Conservation (phyloP, 2,329 filamentous ascomycete species). For the Xylaria sp. region DNA sequence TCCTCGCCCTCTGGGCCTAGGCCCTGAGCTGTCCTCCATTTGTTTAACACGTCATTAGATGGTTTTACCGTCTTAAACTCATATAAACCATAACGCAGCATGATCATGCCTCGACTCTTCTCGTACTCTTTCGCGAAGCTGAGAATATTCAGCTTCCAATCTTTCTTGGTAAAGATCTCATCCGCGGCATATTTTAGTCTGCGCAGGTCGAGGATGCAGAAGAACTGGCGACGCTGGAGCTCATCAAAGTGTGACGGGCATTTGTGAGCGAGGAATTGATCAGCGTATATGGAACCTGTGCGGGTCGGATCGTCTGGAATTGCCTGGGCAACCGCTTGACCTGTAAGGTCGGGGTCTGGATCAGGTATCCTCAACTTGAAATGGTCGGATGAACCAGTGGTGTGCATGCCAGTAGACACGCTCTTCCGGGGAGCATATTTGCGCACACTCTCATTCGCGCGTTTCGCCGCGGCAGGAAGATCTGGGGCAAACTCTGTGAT, state of each 20-base stretch:
- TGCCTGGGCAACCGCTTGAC: conserved; percentile 59
- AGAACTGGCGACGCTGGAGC: conserved; percentile 65
- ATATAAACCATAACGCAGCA: conserved; percentile 66
- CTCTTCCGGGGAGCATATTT: conserved; percentile 46
- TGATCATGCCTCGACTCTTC: conserved; percentile 66
- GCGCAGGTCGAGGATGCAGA: conserved; percentile 66
- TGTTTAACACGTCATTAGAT: conserved; percentile 61
- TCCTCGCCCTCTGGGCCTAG: conserved; percentile 57
- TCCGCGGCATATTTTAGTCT: conserved; percentile 66
- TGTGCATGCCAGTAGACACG: conserved; percentile 56
- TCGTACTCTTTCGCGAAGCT: conserved; percentile 70
- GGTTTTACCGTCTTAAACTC: conserved; percentile 68
- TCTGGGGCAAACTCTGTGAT: conserved; percentile 39
- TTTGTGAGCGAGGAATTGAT: conserved; percentile 63
- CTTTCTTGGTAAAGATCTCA: conserved; percentile 65
- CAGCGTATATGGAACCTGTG: conserved; percentile 63
- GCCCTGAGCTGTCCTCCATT: conserved; percentile 63
- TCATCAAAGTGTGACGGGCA: conserved; percentile 64
- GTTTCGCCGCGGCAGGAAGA: conserved; percentile 37
- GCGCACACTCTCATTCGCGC: conserved; percentile 33
- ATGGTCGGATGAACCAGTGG: conserved; percentile 56
- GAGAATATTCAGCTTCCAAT: conserved; percentile 66
- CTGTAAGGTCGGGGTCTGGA: conserved; percentile 61
- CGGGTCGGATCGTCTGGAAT: conserved; percentile 59
- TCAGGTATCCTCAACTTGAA: conserved; percentile 65